A percentile compares a stretch with the other conserved stretches of the same genome.
Evolutionary conservation across 371 early-diverging fungal species (phyloP).

Genomic region (Lichtheimia ramosa): DNA sequence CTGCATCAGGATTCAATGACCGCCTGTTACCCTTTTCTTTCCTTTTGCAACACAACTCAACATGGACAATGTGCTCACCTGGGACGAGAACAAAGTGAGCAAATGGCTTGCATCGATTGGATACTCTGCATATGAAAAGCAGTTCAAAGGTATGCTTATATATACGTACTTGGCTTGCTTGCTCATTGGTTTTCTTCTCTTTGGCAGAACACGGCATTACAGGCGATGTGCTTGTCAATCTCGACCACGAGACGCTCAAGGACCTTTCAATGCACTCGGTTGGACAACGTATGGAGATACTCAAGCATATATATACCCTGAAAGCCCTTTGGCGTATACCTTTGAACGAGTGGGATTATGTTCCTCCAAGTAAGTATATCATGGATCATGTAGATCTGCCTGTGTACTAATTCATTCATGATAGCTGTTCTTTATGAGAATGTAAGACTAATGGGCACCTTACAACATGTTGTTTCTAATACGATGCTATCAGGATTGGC

Average conservation of each 20-base stretch:
- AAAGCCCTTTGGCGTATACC: conserved; percentile 78
- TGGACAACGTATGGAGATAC: conserved; percentile 83
- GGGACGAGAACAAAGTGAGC: conserved; percentile 62
- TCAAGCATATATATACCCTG: conserved; percentile 83
- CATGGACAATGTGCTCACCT: conserved; percentile 57
- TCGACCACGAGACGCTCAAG: conserved; percentile 88
- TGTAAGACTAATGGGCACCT: conserved; percentile 26
- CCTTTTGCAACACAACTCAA: conserved; percentile 1
- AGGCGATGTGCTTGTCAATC: conserved; percentile 86
- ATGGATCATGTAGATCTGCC: neutral
- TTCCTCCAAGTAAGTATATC: conserved; percentile 68
- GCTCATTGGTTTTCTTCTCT: neutral
- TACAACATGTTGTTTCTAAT: no score
- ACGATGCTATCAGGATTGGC: conserved; percentile 34
- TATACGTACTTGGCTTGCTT: neutral
- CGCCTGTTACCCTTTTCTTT: neutral
- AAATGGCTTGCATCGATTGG: conserved; percentile 62
- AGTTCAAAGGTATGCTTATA: conserved; percentile 51
- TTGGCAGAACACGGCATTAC: conserved; percentile 92
- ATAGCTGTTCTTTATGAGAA: conserved; percentile 66
- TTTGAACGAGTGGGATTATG: conserved; percentile 83
- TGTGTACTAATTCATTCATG: neutral
- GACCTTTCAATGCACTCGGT: conserved; percentile 86
- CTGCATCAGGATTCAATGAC: neutral
- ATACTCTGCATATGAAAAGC: conserved; percentile 54